Conservation (phyloP, 2,329 filamentous ascomycete species). For the Pestalotiopsis sp. region DNA sequence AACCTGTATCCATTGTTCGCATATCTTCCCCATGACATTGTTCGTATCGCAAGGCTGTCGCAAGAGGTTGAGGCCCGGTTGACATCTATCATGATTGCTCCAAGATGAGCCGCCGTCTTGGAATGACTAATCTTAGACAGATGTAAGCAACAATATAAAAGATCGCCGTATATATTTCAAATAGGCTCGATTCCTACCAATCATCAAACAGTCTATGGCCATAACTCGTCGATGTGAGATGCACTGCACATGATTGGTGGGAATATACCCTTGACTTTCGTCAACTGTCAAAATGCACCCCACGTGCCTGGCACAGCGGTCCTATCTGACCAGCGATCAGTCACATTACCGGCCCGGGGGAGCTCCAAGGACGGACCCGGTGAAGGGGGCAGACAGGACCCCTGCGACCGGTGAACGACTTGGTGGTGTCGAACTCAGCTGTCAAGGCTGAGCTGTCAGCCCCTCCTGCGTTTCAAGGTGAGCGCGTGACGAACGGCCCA, state of each 20-base stretch:
- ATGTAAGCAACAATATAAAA: too few relatives aligned
- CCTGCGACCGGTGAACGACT: conserved; percentile 7
- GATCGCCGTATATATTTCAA: too few relatives aligned
- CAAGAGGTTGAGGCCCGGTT: too few relatives aligned
- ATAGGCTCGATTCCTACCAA: too few relatives aligned
- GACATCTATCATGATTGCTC: too few relatives aligned
- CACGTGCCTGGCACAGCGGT: background rate
- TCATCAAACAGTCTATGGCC: too few relatives aligned
- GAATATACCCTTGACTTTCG: background rate
- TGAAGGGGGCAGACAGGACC: background rate
- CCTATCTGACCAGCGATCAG: conserved; percentile 8
- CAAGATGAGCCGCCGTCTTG: too few relatives aligned
- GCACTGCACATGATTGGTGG: background rate
- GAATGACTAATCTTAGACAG: background rate
- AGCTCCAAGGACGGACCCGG: background rate
- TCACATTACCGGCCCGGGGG: background rate
- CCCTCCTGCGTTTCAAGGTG: conserved; percentile 2
- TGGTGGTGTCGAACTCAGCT: conserved; percentile 5
- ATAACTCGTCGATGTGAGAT: too few relatives aligned
- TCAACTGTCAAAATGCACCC: background rate
- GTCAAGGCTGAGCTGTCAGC: conserved; percentile 11
- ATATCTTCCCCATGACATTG: too few relatives aligned
- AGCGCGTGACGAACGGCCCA: conserved; percentile 2
- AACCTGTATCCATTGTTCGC: too few relatives aligned
- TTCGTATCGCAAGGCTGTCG: too few relatives aligned